Evolutionary conservation across 371 early-diverging fungal genomes (phyloP).

Genomic region (Blakeslea trispora): DNA sequence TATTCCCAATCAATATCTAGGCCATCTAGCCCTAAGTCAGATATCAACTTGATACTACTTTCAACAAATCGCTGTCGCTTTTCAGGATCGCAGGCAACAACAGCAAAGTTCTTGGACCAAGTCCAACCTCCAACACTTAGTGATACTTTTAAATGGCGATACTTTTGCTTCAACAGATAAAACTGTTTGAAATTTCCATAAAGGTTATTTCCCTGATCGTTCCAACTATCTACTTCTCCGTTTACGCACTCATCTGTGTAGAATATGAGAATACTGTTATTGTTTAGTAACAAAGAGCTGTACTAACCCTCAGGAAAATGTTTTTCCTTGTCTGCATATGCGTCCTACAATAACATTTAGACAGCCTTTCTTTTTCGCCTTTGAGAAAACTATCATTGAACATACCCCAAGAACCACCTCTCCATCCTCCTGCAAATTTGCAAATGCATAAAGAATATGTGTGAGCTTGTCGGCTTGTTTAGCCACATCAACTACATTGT

Average conservation of each 20-base stretch:
- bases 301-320: constrained; percentile 41
- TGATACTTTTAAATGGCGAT: constrained; percentile 67
- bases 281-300: not conserved
- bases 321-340: constrained; percentile 51
- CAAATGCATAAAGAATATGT: constrained; percentile 89
- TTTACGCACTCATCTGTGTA: constrained; percentile 43
- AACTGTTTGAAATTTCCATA: constrained; percentile 84
- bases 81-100: constrained; percentile 60
- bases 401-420: constrained; percentile 61
- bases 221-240: constrained; percentile 59
- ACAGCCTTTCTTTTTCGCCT: not conserved
- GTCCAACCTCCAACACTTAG: constrained; percentile 91
- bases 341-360: constrained; percentile 28
- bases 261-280: not conserved
- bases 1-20: constrained; percentile 89
- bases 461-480: constrained; percentile 63
- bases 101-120: constrained; percentile 82
- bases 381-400: not conserved
- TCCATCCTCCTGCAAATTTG: constrained; percentile 73
- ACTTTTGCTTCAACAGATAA: constrained; percentile 69
- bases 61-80: constrained; percentile 64
- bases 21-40: constrained; percentile 58
- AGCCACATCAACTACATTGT: constrained; percentile 65
- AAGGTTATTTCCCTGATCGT: constrained; percentile 63
- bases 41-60: constrained; percentile 59